Evolutionary conservation across 163 green algal genomes (phyloP).

Genomic region (Scenedesmus sp.): DNA sequence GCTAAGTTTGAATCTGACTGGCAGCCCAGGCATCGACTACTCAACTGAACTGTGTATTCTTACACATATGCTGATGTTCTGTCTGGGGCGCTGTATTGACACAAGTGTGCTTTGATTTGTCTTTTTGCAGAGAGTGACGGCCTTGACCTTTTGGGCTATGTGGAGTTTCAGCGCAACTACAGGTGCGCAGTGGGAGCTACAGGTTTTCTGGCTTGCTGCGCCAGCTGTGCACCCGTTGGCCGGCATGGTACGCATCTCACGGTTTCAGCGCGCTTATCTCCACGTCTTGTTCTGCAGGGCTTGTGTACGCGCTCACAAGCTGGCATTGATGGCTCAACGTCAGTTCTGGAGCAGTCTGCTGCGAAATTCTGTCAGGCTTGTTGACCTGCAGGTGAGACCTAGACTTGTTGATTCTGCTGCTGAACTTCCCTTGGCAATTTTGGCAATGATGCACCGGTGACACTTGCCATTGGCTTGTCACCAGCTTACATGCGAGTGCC

Average conservation of each 20-base stretch:
- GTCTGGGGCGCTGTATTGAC: too few relatives aligned
- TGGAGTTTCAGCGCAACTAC: conserved; percentile 49
- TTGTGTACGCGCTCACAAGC: conserved; percentile 49
- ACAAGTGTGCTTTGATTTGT: background rate
- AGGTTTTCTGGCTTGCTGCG: too few relatives aligned
- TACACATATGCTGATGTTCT: background rate
- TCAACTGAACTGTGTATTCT: too few relatives aligned
- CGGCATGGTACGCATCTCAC: too few relatives aligned
- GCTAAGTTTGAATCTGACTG: too few relatives aligned
- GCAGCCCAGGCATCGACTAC: too few relatives aligned
- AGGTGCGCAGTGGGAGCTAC: background rate
- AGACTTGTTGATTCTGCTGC: too few relatives aligned
- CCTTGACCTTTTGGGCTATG: conserved; percentile 45
- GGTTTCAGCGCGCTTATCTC: background rate
- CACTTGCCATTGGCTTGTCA: too few relatives aligned
- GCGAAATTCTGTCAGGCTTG: conserved; percentile 50
- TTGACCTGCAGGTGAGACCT: conserved; percentile 27
- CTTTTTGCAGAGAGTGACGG: conserved; percentile 15
- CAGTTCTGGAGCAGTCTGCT: conserved; percentile 61
- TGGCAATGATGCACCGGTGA: too few relatives aligned
- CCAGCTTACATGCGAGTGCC: too few relatives aligned
- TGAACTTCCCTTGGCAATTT: background rate
- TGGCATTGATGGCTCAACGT: conserved; percentile 48
- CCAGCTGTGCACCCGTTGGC: too few relatives aligned
- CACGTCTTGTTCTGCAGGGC: background rate